A percentile compares a stretch with the other conserved stretches of the same genome.
Evolutionary conservation across 2,329 filamentous ascomycete species (phyloP).

Genomic region (Epichloe aotearoae): DNA sequence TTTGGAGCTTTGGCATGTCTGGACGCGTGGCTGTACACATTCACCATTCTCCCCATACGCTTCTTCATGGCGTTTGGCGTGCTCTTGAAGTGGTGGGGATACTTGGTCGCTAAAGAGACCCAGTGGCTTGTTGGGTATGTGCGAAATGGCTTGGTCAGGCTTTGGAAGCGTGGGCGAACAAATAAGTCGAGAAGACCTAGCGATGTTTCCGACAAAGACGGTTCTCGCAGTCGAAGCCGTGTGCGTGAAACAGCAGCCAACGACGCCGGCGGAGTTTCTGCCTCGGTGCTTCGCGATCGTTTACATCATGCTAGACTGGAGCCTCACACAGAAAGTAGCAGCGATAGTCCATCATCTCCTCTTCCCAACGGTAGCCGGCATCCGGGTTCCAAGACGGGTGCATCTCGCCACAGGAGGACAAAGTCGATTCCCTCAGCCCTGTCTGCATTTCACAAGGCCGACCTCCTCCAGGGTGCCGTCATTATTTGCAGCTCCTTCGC

Average conservation of each 20-base stretch:
- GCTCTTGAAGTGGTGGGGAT: slow-evolving; percentile 64
- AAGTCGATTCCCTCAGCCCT: slow-evolving; percentile 78
- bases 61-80: slow-evolving; percentile 73
- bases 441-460: slow-evolving; percentile 83
- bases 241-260: slow-evolving; percentile 14
- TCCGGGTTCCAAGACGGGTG: slow-evolving; percentile 18
- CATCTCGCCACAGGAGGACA: slow-evolving; percentile 52
- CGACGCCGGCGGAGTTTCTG: slow-evolving; percentile 5
- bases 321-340: not conserved
- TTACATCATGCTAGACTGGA: not conserved
- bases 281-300: slow-evolving; percentile 5
- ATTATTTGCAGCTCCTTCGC: slow-evolving; percentile 77
- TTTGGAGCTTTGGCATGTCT: slow-evolving; percentile 88
- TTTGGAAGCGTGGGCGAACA: slow-evolving; percentile 53
- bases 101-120: slow-evolving; percentile 57
- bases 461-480: slow-evolving; percentile 79
- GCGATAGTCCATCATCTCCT: slow-evolving; percentile 6
- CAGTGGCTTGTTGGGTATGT: slow-evolving; percentile 64
- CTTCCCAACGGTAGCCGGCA: slow-evolving; percentile 9
- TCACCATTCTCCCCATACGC: slow-evolving; percentile 84
- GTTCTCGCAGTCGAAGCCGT: slow-evolving; percentile 27
- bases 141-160: slow-evolving; percentile 62
- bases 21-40: slow-evolving; percentile 92
- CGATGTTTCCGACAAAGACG: slow-evolving; percentile 23
- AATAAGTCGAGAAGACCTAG: slow-evolving; percentile 22